Base-by-base conservation (phyloP, 208 protist species). In the Blechomonas ayalai region DNA sequence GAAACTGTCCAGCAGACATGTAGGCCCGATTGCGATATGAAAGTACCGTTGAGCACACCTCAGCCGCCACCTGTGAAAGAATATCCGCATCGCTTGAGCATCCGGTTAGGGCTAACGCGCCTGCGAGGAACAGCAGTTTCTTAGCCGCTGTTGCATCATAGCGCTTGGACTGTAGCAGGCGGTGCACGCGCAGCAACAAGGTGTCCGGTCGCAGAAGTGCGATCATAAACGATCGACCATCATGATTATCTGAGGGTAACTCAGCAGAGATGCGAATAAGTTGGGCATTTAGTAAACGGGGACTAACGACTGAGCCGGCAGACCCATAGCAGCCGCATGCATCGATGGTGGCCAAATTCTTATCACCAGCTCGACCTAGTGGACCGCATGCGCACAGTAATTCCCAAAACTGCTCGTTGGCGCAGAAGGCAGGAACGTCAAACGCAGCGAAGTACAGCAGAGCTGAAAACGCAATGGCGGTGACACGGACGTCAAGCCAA, bases 401-500 rank as follows among this genome's bases (percentile, higher is more conserved):
- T 9, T 56, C 68, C 79, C 82, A 88, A 35, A 81, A 86, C 12
- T 19, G 47, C 13, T n/a, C 19, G 29, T 59, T 44, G 12, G 32
- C 8, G 22, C 62, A 44, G 18, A 62, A 52, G 20, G 39, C 32
- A 3, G 36, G 24, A 2, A 73, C 56, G 26, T 82, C 52, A 15
- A 86, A 59, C 3, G 63, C 63, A 9, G 66, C 71, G 29, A 91
- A 69, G 32, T 76, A 66, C 13, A 85, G 52, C 42, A 94, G 59
- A 3, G 67, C 47, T 10, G 59, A 59, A 45, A 91, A 87, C 27
- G 73, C 24, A 23, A 91, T 71, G 0, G 66, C 73, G 16, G 68
- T 80, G 18, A 89, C 45, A 32, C 86, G 82, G 18, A 86, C 77
- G 43, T 88, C 76, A 19, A 94, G 65, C 81, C 86, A 94, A 35